These are phyloP conservation scores for Pythium biforme DNA, from an alignment of 352 stramenopile genomes.

Conservation along the genomic window DNA sequence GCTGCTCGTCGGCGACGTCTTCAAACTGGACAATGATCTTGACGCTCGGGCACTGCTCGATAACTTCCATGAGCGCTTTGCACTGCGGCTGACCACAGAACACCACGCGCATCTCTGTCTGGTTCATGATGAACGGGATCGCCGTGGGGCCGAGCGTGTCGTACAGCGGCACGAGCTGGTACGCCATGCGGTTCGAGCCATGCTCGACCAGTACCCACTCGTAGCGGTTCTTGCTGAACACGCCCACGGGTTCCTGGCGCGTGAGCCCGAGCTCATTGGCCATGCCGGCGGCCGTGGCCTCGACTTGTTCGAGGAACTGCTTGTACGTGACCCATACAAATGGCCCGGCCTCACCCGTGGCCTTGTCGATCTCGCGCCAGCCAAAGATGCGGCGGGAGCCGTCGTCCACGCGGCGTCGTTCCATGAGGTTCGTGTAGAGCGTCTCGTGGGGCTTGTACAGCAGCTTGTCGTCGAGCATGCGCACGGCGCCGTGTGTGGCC, in stretches of 20 bases:
- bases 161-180: conserved; percentile 75
- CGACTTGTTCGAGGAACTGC: conserved; percentile 51
- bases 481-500: conserved; percentile 19
- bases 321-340: conserved; percentile 66
- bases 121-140: conserved; percentile 77
- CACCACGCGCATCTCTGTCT: conserved; percentile 68
- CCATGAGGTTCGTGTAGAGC: conserved; percentile 52
- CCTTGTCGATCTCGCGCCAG: conserved; percentile 40
- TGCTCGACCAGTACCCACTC: conserved; percentile 72
- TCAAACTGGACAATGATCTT: conserved; percentile 58
- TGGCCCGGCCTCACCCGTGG: conserved; percentile 33
- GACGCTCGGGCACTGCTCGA: conserved; percentile 48
- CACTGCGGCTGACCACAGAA: conserved; percentile 65
- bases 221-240: conserved; percentile 77
- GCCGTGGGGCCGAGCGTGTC: conserved; percentile 69
- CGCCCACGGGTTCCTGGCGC: conserved; percentile 51
- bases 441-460: conserved; percentile 45
- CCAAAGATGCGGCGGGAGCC: conserved; percentile 59
- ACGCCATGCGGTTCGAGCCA: conserved; percentile 61
- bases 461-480: conserved; percentile 23
- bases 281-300: conserved; percentile 44
- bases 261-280: conserved; percentile 31
- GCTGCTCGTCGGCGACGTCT: conserved; percentile 39
- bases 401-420: conserved; percentile 41
- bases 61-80: conserved; percentile 44